Percentiles rank a stretch among this genome's conserved stretches.
Evolutionary conservation across 2,329 filamentous ascomycete species (phyloP).

Genomic region (Calonectria ilicicola): DNA sequence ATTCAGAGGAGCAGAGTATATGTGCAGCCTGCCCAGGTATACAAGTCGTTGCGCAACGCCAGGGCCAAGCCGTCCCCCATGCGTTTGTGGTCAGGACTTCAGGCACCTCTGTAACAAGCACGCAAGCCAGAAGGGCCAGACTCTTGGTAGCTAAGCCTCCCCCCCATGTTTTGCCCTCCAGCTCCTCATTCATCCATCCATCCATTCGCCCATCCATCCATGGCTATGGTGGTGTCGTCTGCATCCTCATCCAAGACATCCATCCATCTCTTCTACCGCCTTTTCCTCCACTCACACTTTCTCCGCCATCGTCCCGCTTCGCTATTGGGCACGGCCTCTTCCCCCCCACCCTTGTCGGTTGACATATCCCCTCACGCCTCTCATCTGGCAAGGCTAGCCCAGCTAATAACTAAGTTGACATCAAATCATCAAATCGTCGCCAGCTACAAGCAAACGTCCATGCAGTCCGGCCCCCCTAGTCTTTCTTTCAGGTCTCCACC

Average conservation of each 20-base stretch:
- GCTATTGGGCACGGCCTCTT: not conserved
- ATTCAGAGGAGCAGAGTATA: not conserved
- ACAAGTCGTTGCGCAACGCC: not conserved
- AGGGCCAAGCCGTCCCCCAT: not conserved
- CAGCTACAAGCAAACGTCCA: slow-evolving; percentile 30
- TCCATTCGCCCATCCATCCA: no score
- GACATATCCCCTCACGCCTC: not conserved
- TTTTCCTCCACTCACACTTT: slow-evolving; percentile 10
- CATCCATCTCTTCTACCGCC: slow-evolving; percentile 1
- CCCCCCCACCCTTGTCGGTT: not conserved
- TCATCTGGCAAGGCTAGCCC: slow-evolving; percentile 7
- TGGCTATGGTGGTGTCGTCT: not conserved
- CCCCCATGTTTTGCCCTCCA: not conserved
- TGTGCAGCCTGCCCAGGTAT: not conserved
- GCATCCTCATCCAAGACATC: not conserved
- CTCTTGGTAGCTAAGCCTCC: not conserved
- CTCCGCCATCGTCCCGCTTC: not conserved
- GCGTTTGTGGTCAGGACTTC: no score
- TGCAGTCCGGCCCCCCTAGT: slow-evolving; percentile 26
- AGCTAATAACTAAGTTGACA: slow-evolving; percentile 7
- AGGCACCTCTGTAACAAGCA: not conserved
- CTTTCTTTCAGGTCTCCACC: slow-evolving; percentile 21
- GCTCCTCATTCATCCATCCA: not conserved
- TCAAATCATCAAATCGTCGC: slow-evolving; percentile 5
- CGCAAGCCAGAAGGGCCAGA: not conserved